Conservation (phyloP, 1,284 basidiomycete genomes). For the Trametes pubescens region DNA sequence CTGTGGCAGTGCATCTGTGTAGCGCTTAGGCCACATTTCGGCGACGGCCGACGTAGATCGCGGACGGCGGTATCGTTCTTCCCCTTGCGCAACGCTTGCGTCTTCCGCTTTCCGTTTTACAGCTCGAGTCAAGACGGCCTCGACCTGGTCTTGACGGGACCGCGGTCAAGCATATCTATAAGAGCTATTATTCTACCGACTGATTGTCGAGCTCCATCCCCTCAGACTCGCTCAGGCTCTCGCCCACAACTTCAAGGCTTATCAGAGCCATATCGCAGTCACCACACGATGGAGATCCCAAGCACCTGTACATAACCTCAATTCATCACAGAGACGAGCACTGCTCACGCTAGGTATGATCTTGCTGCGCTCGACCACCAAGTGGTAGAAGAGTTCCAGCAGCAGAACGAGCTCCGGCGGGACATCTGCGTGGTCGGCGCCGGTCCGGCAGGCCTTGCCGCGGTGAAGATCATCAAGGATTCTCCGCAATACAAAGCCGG, state of each 20-base stretch:
- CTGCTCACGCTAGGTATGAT: neutral
- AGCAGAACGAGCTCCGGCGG: conserved; percentile 21
- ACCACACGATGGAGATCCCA: conserved; percentile 20
- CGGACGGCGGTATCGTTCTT: neutral
- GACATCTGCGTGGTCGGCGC: conserved; percentile 72
- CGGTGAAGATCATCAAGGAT: conserved; percentile 67
- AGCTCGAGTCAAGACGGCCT: neutral
- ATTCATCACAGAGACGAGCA: neutral
- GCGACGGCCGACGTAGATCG: neutral
- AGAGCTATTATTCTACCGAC: neutral
- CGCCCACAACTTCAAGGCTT: neutral
- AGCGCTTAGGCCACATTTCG: neutral
- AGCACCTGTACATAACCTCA: conserved; percentile 19
- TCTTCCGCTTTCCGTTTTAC: neutral
- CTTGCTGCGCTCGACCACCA: neutral
- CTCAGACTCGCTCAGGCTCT: neutral
- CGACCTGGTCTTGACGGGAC: neutral
- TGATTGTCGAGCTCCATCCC: neutral
- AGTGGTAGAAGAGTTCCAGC: conserved; percentile 28
- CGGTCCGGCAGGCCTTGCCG: conserved; percentile 71
- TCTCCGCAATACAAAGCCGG: conserved; percentile 60
- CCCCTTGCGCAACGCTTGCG: no score
- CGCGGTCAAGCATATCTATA: neutral
- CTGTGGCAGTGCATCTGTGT: neutral
- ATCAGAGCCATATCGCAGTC: neutral